phyloP scores from a whole-genome alignment of 2,329 filamentous ascomycete species.

The Penicillium aurantiogriseum region DNA sequence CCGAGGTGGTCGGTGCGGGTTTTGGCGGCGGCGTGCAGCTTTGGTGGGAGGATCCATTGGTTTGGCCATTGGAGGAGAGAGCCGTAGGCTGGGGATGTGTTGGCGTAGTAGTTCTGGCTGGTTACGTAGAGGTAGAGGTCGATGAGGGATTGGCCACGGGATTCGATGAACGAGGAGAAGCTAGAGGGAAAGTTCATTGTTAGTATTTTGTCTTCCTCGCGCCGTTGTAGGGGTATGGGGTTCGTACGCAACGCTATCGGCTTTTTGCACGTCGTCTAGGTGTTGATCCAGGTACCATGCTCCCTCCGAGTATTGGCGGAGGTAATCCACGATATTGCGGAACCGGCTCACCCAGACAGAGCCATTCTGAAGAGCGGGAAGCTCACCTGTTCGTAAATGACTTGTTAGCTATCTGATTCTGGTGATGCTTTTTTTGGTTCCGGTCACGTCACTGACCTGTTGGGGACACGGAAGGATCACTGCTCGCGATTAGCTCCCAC shows the following conservation, averaged over 20 bases:
- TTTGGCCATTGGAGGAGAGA: conserved; percentile 78
- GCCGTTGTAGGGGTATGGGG: background rate
- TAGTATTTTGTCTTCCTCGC: background rate
- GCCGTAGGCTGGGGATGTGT: conserved; percentile 78
- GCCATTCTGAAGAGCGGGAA: conserved; percentile 58
- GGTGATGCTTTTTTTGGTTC: background rate
- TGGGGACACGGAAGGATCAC: conserved; percentile 69
- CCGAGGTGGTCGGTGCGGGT: conserved; percentile 68
- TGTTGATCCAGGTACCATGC: conserved; percentile 50
- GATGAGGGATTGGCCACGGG: conserved; percentile 72
- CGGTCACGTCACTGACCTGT: conserved; percentile 57
- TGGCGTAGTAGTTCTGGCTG: conserved; percentile 76
- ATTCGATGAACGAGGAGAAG: conserved; percentile 66
- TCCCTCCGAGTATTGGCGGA: conserved; percentile 47
- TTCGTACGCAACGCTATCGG: conserved; percentile 52
- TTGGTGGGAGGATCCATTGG: conserved; percentile 79
- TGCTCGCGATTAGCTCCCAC: conserved; percentile 72
- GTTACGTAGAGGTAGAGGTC: conserved; percentile 89
- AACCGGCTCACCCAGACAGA: conserved; percentile 54
- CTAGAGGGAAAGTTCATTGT: conserved; percentile 20
- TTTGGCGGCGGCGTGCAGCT: conserved; percentile 68
- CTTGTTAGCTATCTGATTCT: background rate
- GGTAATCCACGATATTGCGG: conserved; percentile 54
- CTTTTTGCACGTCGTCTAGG: conserved; percentile 43
- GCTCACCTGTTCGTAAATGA: conserved; percentile 45